These are phyloP conservation scores for Coprinopsis strossmayeri DNA, from an alignment of 768 basidiomycete species.

Conservation along the genomic window DNA sequence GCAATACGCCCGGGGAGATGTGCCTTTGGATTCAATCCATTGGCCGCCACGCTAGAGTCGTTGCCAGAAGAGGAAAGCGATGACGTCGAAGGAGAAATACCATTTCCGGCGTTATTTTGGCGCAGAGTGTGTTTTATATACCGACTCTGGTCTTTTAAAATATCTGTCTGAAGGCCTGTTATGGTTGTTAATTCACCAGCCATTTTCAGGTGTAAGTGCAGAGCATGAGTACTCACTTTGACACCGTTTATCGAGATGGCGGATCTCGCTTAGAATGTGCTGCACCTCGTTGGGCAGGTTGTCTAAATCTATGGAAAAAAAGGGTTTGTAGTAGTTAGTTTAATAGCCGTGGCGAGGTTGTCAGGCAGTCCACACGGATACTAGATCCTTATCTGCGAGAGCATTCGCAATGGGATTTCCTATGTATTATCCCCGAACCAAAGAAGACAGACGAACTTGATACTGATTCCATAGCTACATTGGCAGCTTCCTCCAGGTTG, in stretches of 20 bases:
- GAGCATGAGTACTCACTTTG: slow-evolving; percentile 28
- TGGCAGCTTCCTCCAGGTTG: slow-evolving; percentile 47
- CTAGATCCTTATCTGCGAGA: background rate
- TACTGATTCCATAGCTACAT: slow-evolving; percentile 47
- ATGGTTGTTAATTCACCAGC: no score
- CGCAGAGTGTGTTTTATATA: slow-evolving; percentile 45
- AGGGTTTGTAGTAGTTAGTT: background rate
- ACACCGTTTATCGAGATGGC: slow-evolving; percentile 34
- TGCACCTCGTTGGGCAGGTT: slow-evolving; percentile 49
- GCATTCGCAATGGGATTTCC: background rate
- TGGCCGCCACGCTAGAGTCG: no score
- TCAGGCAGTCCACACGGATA: no score
- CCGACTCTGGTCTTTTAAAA: slow-evolving; percentile 40
- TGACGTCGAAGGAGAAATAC: slow-evolving; percentile 14
- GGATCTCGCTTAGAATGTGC: slow-evolving; percentile 47
- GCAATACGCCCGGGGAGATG: slow-evolving; percentile 36
- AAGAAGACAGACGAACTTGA: slow-evolving; percentile 32
- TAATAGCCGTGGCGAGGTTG: background rate
- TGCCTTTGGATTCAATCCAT: slow-evolving; percentile 32
- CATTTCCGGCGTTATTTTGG: background rate
- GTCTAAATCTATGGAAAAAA: slow-evolving; percentile 42
- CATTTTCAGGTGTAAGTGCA: background rate
- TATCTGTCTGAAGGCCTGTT: slow-evolving; percentile 46
- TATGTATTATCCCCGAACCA: background rate
- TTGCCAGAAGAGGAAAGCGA: slow-evolving; percentile 19